Evolutionary conservation across 306 rosid species (phyloP), one percentile per base, ranked within the genome.

Genomic region (Rosa rugosa): DNA sequence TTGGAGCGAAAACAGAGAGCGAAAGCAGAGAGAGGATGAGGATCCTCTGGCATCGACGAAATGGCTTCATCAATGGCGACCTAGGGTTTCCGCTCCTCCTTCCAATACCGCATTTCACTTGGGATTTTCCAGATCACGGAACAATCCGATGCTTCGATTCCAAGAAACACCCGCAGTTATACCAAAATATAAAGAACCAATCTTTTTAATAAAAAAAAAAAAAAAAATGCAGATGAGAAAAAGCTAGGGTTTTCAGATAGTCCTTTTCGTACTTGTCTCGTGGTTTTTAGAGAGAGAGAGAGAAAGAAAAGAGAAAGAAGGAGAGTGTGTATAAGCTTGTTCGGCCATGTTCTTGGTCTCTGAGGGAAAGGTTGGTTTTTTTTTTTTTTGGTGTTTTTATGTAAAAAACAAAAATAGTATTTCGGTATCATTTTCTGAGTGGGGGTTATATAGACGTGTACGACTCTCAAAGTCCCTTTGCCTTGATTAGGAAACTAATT

Each of bases 11-110:
- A 81, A 96, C 98, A 86, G 98, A 89, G 82, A 93, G 49, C 45
- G 84, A 89, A 10, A 96, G 94, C 70, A 96, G 79, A 82, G 86
- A 80, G 91, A 96, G 99, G 97, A 96, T 84, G 69, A 96, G 80
- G 82, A 78, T 87, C 98, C 99, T 96, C 96, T 86, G 93, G 82
- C 91, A 86, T 81, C 96, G 90, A 75, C 79, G 91, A 81, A 86
- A 68, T n/a, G 82, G 85, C 85, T 82, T 96, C 99, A 96, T 95
- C 87, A 88, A 81, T 57, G 87, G 60, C 75, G 69, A 66, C 23
- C 72, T 69, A 59, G 66, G 77, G 81, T 57, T 73, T 62, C 79
- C 78, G 67, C 42, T 38, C 80, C 69, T 78, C 45, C 22, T 16
- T 64, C 63, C 77, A 80, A 76, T 80, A 47, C 71, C 90, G 78